Base-by-base conservation (phyloP, 225 moss, liverwort and hornwort genomes). In the Ulota crispa region DNA sequence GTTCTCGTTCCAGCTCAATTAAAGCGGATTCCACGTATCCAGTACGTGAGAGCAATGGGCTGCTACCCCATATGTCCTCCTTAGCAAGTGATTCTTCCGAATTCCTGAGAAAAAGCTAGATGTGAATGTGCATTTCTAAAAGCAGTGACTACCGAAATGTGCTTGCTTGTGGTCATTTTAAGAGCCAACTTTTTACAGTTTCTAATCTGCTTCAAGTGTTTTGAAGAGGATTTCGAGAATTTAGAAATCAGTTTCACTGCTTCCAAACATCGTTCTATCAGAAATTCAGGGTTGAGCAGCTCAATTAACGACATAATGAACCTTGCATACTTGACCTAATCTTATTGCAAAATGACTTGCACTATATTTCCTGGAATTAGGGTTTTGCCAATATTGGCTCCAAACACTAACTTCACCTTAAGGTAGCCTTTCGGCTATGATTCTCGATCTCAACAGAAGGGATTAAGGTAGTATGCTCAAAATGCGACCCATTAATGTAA, bases 11-110 rank as follows among this genome's bases (percentile, higher is more conserved):
- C 59, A 92, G 73, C 82, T 95, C 94, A 78, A 91, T 68, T 26
- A 98, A 85, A 27, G 97, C 95, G 83, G 94, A 87, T 86, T 93
- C 95, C 69, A 93, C 86, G 71, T 84, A 82, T 76, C 90, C 94
- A 81, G 97, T 93, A 80, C 90, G 89, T 47, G 92, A 85, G 74
- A 98, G 89, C 37, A 95, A 80, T 60, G 86, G 91, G 68, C 87
- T 89, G 72, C 81, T 84, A 14, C 19, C 86, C 89, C 89, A 87
- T 12, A 76, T 31, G 43, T 80, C 86, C 82, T 91, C 67, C 62
- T 86, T 87, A 24, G 47, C 76, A 42, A 72, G 63, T 57, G 77
- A 60, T 32, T 72, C 68, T 26, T 83, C 77, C 27, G 45, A 53
- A 76, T 72, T 56, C 45, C 90, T 88, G 83, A 72, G 73, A 69